phyloP scores from a whole-genome alignment of 208 protist genomes.

The Trypanosoma platydactyli region DNA sequence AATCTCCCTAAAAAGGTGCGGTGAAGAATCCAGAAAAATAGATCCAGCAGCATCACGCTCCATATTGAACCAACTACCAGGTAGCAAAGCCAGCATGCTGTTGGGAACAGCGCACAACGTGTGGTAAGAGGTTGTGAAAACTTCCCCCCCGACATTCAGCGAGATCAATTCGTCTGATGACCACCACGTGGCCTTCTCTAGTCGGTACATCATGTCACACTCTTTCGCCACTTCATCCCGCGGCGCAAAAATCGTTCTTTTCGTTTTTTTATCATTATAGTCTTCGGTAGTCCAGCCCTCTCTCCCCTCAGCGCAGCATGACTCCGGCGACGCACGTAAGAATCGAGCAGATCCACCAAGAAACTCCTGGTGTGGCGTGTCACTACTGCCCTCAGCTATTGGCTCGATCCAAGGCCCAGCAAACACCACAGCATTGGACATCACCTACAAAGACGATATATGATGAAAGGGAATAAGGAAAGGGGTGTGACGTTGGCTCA shows the following conservation, averaged over 20 bases:
- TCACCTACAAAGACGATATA: neutral
- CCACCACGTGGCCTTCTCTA: neutral
- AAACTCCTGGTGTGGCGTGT: neutral
- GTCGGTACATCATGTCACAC: neutral
- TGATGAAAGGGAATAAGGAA: neutral
- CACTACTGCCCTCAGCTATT: neutral
- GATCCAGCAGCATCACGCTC: slow-evolving; percentile 2
- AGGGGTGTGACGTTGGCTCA: neutral
- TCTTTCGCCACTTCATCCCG: neutral
- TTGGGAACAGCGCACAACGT: slow-evolving; percentile 11
- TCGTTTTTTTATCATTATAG: neutral
- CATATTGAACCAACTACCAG: neutral
- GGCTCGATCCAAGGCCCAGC: no score
- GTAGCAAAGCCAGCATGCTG: slow-evolving; percentile 8
- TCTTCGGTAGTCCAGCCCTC: no score
- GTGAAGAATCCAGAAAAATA: slow-evolving; percentile 12
- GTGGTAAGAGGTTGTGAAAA: neutral
- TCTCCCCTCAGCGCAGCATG: neutral
- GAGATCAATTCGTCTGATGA: neutral
- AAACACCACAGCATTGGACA: neutral
- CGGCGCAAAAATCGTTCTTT: no score
- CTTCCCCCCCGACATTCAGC: slow-evolving; percentile 9
- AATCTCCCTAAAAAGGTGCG: slow-evolving; percentile 14
- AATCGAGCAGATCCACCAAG: neutral
- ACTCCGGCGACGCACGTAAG: neutral